Evolutionary conservation across 495 filamentous ascomycete genomes (phyloP).

Genomic region (Letharia columbiana): DNA sequence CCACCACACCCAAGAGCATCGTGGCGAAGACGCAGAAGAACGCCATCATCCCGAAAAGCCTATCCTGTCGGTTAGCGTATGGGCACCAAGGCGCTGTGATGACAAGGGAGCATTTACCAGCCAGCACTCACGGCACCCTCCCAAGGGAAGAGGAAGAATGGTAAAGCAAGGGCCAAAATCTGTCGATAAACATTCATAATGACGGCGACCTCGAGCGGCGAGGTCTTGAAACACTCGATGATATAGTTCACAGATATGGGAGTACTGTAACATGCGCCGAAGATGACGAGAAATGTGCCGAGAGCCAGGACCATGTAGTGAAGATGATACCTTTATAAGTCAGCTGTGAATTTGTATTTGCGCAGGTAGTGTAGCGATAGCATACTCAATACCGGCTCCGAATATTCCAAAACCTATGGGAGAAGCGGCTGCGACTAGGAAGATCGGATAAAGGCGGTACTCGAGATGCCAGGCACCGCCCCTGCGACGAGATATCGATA

Average conservation of each 20-base stretch:
- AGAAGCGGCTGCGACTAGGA: constrained; percentile 28
- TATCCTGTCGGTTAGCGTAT: neutral
- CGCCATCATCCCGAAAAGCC: constrained; percentile 35
- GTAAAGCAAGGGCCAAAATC: constrained; percentile 30
- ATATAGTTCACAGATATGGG: constrained; percentile 39
- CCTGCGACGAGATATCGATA: constrained; percentile 30
- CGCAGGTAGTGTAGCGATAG: constrained; percentile 26
- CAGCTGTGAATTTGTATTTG: neutral
- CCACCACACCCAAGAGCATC: neutral
- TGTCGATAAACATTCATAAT: constrained; percentile 31
- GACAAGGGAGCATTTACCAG: constrained; percentile 23
- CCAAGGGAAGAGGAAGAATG: constrained; percentile 36
- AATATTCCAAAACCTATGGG: constrained; percentile 40
- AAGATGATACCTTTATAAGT: neutral
- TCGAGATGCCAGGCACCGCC: constrained; percentile 39
- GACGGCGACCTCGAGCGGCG: constrained; percentile 30
- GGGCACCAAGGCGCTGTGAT: neutral
- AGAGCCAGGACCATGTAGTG: constrained; percentile 32
- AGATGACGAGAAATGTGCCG: constrained; percentile 33
- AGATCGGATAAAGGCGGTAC: constrained; percentile 34
- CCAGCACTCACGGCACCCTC: constrained; percentile 30
- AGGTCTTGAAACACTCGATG: constrained; percentile 32
- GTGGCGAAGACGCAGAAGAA: constrained; percentile 26
- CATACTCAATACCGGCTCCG: constrained; percentile 36
- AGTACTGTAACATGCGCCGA: constrained; percentile 29